phyloP scores from a whole-genome alignment of 768 basidiomycete species.

The Leccinum longicurvipes region DNA sequence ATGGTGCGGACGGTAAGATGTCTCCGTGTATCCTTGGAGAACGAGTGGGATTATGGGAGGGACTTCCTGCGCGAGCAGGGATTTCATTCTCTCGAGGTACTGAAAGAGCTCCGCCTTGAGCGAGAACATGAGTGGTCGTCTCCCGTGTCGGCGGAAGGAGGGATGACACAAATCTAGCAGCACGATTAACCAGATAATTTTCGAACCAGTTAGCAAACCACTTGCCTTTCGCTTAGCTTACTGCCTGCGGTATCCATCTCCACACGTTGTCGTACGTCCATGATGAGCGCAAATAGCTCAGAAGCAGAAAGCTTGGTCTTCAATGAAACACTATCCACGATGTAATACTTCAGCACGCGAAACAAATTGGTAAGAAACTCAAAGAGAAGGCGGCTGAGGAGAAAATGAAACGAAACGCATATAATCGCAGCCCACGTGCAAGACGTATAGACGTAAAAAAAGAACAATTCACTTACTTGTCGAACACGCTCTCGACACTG shows the following conservation, averaged over 20 bases:
- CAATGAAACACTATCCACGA: constrained; percentile 63
- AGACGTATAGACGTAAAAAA: background rate
- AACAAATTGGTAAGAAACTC: background rate
- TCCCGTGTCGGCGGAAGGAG: constrained; percentile 74
- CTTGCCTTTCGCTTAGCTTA: constrained; percentile 17
- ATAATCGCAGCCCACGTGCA: background rate
- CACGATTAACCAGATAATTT: background rate
- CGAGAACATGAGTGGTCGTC: constrained; percentile 64
- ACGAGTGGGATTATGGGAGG: background rate
- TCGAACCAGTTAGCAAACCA: background rate
- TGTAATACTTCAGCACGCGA: constrained; percentile 9
- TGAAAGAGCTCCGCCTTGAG: constrained; percentile 52
- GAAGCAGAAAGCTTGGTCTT: constrained; percentile 69
- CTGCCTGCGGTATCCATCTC: constrained; percentile 58
- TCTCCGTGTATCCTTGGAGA: background rate
- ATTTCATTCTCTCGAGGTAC: constrained; percentile 2
- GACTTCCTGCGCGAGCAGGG: background rate
- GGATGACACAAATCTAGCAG: constrained; percentile 57
- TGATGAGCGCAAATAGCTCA: constrained; percentile 66
- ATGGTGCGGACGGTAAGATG: background rate
- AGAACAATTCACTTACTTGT: constrained; percentile 53
- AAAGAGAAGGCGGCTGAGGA: background rate
- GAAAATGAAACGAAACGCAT: background rate
- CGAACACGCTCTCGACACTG: constrained; percentile 80
- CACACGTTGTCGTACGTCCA: constrained; percentile 72